Conservation (phyloP, 805 yeast genomes). For the Dipodascus albidus region DNA sequence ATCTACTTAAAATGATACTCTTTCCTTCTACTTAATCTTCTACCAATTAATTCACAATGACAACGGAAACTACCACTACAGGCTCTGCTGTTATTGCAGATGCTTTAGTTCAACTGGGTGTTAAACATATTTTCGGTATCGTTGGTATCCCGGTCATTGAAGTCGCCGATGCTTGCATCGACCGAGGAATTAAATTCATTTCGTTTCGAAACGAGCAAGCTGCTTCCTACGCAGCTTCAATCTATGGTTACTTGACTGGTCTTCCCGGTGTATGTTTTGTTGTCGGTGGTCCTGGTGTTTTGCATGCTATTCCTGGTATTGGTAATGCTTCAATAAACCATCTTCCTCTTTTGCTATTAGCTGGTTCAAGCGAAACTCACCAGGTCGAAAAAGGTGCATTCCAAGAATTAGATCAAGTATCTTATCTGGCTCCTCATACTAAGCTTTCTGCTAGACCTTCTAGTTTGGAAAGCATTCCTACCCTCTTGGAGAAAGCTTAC, state of each 20-base stretch:
- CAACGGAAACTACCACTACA: slow-evolving; percentile 3
- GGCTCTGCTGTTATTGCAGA: slow-evolving; percentile 42
- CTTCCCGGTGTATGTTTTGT: slow-evolving; percentile 56
- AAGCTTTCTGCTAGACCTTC: slow-evolving; percentile 41
- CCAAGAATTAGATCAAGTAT: slow-evolving; percentile 59
- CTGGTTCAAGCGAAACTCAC: slow-evolving; percentile 45
- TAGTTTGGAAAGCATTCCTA: slow-evolving; percentile 26
- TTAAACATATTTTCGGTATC: slow-evolving; percentile 50
- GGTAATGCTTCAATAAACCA: slow-evolving; percentile 50
- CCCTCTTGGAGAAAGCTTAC: slow-evolving; percentile 36
- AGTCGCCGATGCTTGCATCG: slow-evolving; percentile 50
- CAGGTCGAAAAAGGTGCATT: slow-evolving; percentile 50
- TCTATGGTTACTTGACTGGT: slow-evolving; percentile 54
- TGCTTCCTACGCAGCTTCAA: slow-evolving; percentile 67
- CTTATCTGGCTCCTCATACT: slow-evolving; percentile 35
- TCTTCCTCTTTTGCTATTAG: slow-evolving; percentile 55
- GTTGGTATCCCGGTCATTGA: slow-evolving; percentile 73
- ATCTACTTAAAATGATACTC: too few relatives aligned
- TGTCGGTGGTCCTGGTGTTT: slow-evolving; percentile 68
- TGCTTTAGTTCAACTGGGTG: slow-evolving; percentile 37
- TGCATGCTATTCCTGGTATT: slow-evolving; percentile 56
- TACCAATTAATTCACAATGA: too few relatives aligned
- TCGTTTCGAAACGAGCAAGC: slow-evolving; percentile 62
- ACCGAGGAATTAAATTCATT: slow-evolving; percentile 42
- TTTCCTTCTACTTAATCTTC: background rate